Evolutionary conservation across 2,329 filamentous ascomycete genomes (phyloP).

Genomic region (Sclerotiophoma versabilis): DNA sequence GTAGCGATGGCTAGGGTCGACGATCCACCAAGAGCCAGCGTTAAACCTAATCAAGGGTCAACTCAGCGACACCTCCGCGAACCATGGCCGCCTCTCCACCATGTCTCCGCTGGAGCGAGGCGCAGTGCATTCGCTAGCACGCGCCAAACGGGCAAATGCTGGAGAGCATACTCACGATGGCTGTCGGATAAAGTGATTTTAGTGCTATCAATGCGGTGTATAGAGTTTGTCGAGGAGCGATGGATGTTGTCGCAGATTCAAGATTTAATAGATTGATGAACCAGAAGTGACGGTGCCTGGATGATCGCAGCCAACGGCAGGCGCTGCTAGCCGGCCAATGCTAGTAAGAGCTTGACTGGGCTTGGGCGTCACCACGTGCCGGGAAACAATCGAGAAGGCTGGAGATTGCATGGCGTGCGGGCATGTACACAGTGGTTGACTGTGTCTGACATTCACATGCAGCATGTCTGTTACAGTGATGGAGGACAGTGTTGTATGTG

Average conservation of each 20-base stretch:
- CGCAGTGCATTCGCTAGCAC: constrained; percentile 20
- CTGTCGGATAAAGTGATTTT: neutral
- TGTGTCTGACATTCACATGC: neutral
- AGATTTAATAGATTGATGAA: constrained; percentile 8
- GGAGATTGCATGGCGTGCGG: neutral
- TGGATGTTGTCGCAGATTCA: neutral
- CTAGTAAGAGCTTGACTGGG: neutral
- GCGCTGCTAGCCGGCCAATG: constrained; percentile 3
- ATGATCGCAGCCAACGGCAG: constrained; percentile 3
- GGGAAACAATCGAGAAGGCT: constrained; percentile 8
- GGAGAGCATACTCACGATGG: constrained; percentile 8
- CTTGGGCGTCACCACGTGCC: constrained; percentile 5
- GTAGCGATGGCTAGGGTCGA: constrained; percentile 23
- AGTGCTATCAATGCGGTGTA: neutral
- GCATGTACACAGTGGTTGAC: neutral
- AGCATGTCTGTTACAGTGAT: neutral
- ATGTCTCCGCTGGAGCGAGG: constrained; percentile 17
- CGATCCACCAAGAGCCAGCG: constrained; percentile 15
- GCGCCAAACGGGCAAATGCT: constrained; percentile 1
- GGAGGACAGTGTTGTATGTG: too few species aligned
- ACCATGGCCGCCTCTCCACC: constrained; percentile 24
- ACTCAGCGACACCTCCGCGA: constrained; percentile 19
- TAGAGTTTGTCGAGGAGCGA: constrained; percentile 19
- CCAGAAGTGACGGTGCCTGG: constrained; percentile 13
- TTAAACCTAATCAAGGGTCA: constrained; percentile 24